Percentiles rank a stretch among this genome's conserved stretches.
Evolutionary conservation across 768 basidiomycete genomes (phyloP).

Genomic region (Serendipita sp.): DNA sequence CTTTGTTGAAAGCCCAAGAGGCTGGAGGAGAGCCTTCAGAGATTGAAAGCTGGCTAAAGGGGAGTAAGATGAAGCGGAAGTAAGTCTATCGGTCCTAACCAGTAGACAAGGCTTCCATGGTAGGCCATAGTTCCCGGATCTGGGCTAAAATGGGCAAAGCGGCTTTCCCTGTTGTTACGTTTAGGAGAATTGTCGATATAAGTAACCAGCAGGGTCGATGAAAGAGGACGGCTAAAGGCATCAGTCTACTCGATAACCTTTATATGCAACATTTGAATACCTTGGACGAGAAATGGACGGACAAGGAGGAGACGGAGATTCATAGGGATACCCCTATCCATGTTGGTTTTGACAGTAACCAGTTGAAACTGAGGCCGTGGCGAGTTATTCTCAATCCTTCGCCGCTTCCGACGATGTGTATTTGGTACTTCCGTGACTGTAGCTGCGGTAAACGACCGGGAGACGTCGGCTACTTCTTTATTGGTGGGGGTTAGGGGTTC

Average conservation of each 20-base stretch:
- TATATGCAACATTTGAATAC: slow-evolving; percentile 7
- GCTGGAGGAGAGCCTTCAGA: slow-evolving; percentile 33
- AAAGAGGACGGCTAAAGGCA: background rate
- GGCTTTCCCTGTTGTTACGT: slow-evolving; percentile 47
- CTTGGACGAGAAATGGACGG: slow-evolving; percentile 18
- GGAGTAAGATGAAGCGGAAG: background rate
- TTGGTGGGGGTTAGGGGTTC: too few species aligned
- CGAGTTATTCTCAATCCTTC: too few species aligned
- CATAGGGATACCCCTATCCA: background rate
- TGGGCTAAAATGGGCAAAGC: slow-evolving; percentile 52
- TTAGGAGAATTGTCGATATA: slow-evolving; percentile 49
- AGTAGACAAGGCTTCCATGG: slow-evolving; percentile 34
- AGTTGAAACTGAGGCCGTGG: too few species aligned
- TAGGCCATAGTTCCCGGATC: slow-evolving; percentile 42
- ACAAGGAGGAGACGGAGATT: background rate
- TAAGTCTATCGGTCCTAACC: slow-evolving; percentile 25
- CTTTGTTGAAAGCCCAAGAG: slow-evolving; percentile 43
- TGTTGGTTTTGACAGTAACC: background rate
- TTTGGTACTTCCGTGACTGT: too few species aligned
- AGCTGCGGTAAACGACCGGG: too few species aligned
- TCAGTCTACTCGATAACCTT: background rate
- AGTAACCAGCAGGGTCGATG: slow-evolving; percentile 49
- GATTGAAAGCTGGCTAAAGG: slow-evolving; percentile 24
- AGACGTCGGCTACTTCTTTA: too few species aligned
- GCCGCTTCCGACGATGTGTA: too few species aligned